A percentile compares a stretch with the other conserved stretches of the same genome.
Conservation (phyloP, 2,329 filamentous ascomycete species). For the Ceratocystis cubensis region DNA sequence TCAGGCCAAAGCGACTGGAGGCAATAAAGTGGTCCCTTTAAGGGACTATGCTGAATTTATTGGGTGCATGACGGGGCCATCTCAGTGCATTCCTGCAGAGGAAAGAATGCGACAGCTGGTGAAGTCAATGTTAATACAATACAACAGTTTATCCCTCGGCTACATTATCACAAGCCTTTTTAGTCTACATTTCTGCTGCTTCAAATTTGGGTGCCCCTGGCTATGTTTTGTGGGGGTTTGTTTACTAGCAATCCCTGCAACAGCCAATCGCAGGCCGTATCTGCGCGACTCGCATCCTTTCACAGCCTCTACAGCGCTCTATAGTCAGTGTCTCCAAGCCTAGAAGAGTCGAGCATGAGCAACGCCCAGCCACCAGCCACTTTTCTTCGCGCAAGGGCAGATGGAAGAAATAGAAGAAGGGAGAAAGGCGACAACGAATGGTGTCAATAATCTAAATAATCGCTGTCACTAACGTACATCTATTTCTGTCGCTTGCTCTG, state of each 20-base stretch:
- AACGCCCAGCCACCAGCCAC: slow-evolving; percentile 12
- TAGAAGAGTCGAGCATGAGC: neutral
- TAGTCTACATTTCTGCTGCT: neutral
- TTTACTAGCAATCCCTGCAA: slow-evolving; percentile 16
- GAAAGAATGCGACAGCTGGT: neutral
- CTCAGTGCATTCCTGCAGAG: neutral
- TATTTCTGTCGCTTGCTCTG: too few relatives aligned
- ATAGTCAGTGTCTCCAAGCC: neutral
- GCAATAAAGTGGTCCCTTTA: neutral
- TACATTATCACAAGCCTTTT: slow-evolving; percentile 3
- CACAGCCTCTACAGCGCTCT: neutral
- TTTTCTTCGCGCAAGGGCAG: slow-evolving; percentile 10
- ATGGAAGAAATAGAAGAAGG: slow-evolving; percentile 4
- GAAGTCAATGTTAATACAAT: neutral
- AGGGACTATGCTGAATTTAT: neutral
- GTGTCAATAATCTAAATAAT: neutral
- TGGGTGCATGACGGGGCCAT: neutral
- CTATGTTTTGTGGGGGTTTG: slow-evolving; percentile 19
- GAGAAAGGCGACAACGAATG: neutral
- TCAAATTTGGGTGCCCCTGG: neutral
- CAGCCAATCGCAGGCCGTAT: slow-evolving; percentile 14
- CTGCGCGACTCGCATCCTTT: slow-evolving; percentile 13
- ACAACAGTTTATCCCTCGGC: neutral
- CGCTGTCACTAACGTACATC: too few relatives aligned
- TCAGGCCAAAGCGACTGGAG: neutral